Base-by-base conservation (phyloP, 192 early-diverging fungal species). In the Podila epicladia region DNA sequence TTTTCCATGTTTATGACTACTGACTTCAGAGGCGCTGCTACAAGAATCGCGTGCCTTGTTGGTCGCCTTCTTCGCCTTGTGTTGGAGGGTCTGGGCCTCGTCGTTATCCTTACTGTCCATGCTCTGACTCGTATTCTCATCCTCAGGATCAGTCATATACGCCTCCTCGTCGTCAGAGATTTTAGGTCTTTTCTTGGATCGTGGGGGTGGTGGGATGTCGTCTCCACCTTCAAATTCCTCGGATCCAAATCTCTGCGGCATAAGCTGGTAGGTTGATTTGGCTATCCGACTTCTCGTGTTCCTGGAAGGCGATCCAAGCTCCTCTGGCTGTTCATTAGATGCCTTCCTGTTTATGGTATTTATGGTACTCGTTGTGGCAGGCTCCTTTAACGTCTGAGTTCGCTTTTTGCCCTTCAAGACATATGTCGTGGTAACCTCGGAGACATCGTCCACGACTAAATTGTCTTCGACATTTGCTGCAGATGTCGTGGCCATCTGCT, bases 141-240 rank as follows among this genome's bases (percentile, higher is more conserved):
- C 41, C 17, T 57, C 53, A 20, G 58, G 68, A n/a, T 70, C 68
- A 9, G 68, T 70, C 38, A 62, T 5, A n/a, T 58, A 70, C 9
- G 51, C 68, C 32, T 70, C 68, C 19, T 28, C 59, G 8, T 70
- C 68, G 0, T 70, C 38, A 55, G 53, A n/a, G n/a, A 26, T 22
- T 20, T 9, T 22, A n/a, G 8, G n/a, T 55, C 53, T n/a, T 26
- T 55, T 55, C 5, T 55, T 55, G 53, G 53, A 55, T 5, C 3
- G 53, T 24, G 53, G 53, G 5, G 53, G 24, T 6, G 24, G 53
- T 26, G 53, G 53, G 24, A 55, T 1, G 1, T 55, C 53, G 53
- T 55, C 53, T 24, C 53, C 53, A 7, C 53, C 53, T 55, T 55
- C 53, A 55, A 55, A 55, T 26, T 55, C 53, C 24, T 55, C 53